Evolutionary conservation across 1,139 yeast species (phyloP), one percentile per base, ranked within the genome.

Genomic region (Hyphopichia buzzinii): DNA sequence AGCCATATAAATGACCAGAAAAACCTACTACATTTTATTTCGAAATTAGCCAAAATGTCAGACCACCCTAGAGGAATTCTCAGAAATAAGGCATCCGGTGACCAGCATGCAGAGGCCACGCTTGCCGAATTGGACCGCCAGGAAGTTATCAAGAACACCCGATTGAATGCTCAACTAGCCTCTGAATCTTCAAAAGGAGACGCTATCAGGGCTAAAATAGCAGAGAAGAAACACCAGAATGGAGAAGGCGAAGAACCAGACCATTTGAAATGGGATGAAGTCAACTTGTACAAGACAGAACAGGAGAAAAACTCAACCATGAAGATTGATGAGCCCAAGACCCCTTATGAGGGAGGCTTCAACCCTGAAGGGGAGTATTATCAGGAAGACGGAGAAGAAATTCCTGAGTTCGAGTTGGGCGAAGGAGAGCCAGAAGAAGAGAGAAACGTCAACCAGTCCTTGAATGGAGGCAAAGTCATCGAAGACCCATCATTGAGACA

Each of bases 261-360:
- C 24, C 80, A 72, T 44, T 64, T 81, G 50, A 72, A 74, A 47
- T 84, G 92, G 90, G 90, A 84, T 55, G 92, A 84, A 51, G 66
- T 80, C 38, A 84, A 83, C 48, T 62, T 84, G 41, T 70, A 79
- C 48, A 62, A 77, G 40, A 74, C 84, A 14, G 92, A 84, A 54
- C 82, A 76, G 52, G 87, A 81, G 48, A 80, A 83, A 55, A 64
- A 74, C 22, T 78, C 90, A 24, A 82, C 87, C 30, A 84, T 84
- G 90, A 77, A 79, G 58, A 89, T 92, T 35, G 95, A 88, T 50
- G 98, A 92, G 60, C 98, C 98, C 26, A 92, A 92, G 67, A 92
- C 98, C 2, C 98, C 98, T 3, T 92, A 85, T 55, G 95, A 87
- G 55, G 96, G 95, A 15, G 95, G 97, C 0, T 85, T 87, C 30